Base-by-base conservation (phyloP, 2,329 filamentous ascomycete species). In the Penicillium sp. region DNA sequence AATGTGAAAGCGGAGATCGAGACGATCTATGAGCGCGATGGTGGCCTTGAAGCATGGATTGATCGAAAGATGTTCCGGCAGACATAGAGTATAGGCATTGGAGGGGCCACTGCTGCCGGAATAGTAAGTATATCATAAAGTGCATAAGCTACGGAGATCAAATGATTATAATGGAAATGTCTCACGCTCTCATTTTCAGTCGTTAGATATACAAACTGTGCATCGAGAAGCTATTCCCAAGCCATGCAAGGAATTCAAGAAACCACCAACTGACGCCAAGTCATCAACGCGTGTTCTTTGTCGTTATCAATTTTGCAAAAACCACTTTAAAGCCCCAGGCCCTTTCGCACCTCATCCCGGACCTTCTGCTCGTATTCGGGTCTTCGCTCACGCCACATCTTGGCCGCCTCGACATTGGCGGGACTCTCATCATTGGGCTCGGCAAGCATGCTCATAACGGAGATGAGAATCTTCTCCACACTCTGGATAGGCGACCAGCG, bases 341-440 rank as follows among this genome's bases (percentile, higher is more conserved):
- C 89, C 69, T 85, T 84, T 69, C 89, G 82, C 40, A 97, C 92
- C 60, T 91, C 89, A 58, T 90, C 88, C 67, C 89, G 83, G 35
- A 99, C 94, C 74, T 87, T 87, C 70, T 84, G 83, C 77, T 97
- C 92, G 77, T 97, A 99, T 72, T 95, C 90, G 20, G 78, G 70
- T 62, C 92, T 84, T 59, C 87, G 81, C 67, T 97, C 92, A 59
- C 93, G 84, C 92, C 93, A 97, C 89, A 96, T 90, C 79, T 94
- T 91, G 55, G 92, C 93, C 1, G 93, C 93, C 78, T 97, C 93
- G 41, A 97, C 89, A 70, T 97, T 97, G 55, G 93, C 93, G 0
- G 93, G 93, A 62, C 89, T 94, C 82, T 97, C 93, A 71, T 97
- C 93, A 75, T 97, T 97, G 57, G 93, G 92, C 77, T 96, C 92